phyloP scores from a whole-genome alignment of 257 asterid genomes.

The Solanum pimpinellifolium region DNA sequence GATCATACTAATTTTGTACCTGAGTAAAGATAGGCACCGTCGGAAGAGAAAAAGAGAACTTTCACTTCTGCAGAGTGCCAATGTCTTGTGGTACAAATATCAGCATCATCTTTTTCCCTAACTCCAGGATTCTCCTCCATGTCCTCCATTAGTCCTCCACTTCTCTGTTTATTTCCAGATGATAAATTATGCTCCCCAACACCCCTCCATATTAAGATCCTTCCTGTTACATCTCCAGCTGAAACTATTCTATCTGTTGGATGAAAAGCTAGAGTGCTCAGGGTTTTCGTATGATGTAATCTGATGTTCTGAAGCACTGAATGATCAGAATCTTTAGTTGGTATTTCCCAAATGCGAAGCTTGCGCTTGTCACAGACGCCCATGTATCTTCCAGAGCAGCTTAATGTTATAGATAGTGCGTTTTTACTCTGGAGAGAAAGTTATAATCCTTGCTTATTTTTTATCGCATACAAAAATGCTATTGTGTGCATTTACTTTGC shows the following conservation, averaged over 20 bases:
- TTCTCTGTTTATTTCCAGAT: slow-evolving; percentile 9
- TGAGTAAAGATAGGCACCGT: slow-evolving; percentile 90
- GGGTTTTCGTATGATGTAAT: slow-evolving; percentile 70
- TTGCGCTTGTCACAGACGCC: slow-evolving; percentile 52
- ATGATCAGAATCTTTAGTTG: slow-evolving; percentile 47
- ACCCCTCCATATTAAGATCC: slow-evolving; percentile 89
- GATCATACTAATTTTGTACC: slow-evolving; percentile 30
- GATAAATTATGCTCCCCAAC: slow-evolving; percentile 42
- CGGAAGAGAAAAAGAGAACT: slow-evolving; percentile 78
- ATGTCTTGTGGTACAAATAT: slow-evolving; percentile 90
- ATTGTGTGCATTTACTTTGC: not conserved
- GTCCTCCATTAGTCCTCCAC: slow-evolving; percentile 21
- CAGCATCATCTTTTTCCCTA: slow-evolving; percentile 64
- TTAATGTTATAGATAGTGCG: slow-evolving; percentile 32
- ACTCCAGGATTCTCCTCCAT: slow-evolving; percentile 79
- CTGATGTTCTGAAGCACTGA: slow-evolving; percentile 34
- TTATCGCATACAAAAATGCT: not conserved
- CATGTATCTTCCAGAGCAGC: slow-evolving; percentile 58
- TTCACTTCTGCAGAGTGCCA: slow-evolving; percentile 92
- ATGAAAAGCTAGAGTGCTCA: slow-evolving; percentile 81
- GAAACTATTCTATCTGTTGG: slow-evolving; percentile 72
- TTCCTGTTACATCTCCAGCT: slow-evolving; percentile 92
- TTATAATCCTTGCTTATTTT: not conserved
- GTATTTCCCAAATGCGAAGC: slow-evolving; percentile 77
- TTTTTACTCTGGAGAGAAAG: slow-evolving; percentile 35